phyloP scores from a whole-genome alignment of 371 early-diverging fungal species.

The Blyttiomyces sp. region DNA sequence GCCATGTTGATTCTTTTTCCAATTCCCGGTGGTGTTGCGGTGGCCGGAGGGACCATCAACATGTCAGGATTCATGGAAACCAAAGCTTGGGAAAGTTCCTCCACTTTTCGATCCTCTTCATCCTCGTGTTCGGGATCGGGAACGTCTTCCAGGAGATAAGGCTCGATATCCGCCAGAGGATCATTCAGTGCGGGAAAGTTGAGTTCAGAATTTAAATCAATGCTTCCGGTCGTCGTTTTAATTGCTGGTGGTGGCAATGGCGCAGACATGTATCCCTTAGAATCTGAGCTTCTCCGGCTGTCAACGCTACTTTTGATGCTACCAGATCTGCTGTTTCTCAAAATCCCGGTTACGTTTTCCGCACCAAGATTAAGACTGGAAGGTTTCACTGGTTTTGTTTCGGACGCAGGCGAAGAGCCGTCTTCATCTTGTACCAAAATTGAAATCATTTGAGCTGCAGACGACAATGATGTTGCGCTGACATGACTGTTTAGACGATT shows the following conservation, averaged over 20 bases:
- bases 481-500: too few species aligned
- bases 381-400: too few species aligned
- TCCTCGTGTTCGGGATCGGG: conserved; percentile 20
- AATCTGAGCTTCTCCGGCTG: not conserved
- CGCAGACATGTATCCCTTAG: not conserved
- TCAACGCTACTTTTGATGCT: not conserved
- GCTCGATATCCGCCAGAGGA: conserved; percentile 4
- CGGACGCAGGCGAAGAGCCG: too few species aligned
- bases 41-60: not conserved
- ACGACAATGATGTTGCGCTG: too few species aligned
- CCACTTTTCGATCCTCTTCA: not conserved
- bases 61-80: too few species aligned
- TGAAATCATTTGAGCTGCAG: too few species aligned
- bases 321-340: too few species aligned
- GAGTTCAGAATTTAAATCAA: not conserved
- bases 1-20: not conserved
- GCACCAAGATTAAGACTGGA: too few species aligned
- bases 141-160: conserved; percentile 24
- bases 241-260: not conserved
- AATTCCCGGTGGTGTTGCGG: not conserved
- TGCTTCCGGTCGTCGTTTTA: not conserved
- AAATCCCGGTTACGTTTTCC: too few species aligned
- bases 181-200: too few species aligned
- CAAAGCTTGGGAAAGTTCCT: not conserved
- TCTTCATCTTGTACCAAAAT: too few species aligned